A percentile compares a stretch with the other conserved stretches of the same genome.
Conservation (phyloP, 768 basidiomycete genomes). For the Artomyces pyxidatus region DNA sequence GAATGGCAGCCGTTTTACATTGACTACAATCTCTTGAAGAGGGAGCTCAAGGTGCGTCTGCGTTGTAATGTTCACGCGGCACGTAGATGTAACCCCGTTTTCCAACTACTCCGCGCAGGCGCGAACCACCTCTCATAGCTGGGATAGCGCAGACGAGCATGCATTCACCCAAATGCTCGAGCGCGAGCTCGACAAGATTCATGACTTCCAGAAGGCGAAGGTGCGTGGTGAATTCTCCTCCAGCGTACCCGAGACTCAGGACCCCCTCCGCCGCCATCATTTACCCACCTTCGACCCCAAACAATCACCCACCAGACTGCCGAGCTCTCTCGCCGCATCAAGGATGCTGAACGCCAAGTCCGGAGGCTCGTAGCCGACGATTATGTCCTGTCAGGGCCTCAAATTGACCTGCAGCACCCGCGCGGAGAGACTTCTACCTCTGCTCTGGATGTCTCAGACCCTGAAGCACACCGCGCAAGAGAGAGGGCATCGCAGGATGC, state of each 20-base stretch:
- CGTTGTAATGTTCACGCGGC: neutral
- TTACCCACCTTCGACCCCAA: neutral
- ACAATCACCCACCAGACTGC: slow-evolving; percentile 43
- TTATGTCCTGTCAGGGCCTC: slow-evolving; percentile 12
- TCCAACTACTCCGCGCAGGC: slow-evolving; percentile 25
- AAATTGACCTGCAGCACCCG: slow-evolving; percentile 4
- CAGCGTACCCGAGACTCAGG: neutral
- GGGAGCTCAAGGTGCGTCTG: slow-evolving; percentile 68
- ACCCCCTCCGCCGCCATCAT: neutral
- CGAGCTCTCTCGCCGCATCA: slow-evolving; percentile 76
- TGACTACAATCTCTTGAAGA: slow-evolving; percentile 84
- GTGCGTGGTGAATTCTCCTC: slow-evolving; percentile 28
- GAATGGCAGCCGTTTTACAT: slow-evolving; percentile 92
- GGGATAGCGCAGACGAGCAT: slow-evolving; percentile 74
- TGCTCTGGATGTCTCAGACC: slow-evolving; percentile 16
- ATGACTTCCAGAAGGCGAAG: slow-evolving; percentile 89
- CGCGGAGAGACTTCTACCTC: slow-evolving; percentile 9
- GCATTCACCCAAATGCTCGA: slow-evolving; percentile 77
- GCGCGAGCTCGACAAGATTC: slow-evolving; percentile 86
- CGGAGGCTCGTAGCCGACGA: slow-evolving; percentile 66
- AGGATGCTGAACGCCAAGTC: slow-evolving; percentile 75
- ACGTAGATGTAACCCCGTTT: neutral
- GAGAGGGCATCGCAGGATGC: slow-evolving; percentile 47
- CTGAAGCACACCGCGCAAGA: slow-evolving; percentile 21
- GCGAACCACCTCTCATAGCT: slow-evolving; percentile 47